A percentile compares a stretch with the other conserved stretches of the same genome.
Conservation (phyloP, 441 rosid genomes). For the Metrosideros polymorpha region DNA sequence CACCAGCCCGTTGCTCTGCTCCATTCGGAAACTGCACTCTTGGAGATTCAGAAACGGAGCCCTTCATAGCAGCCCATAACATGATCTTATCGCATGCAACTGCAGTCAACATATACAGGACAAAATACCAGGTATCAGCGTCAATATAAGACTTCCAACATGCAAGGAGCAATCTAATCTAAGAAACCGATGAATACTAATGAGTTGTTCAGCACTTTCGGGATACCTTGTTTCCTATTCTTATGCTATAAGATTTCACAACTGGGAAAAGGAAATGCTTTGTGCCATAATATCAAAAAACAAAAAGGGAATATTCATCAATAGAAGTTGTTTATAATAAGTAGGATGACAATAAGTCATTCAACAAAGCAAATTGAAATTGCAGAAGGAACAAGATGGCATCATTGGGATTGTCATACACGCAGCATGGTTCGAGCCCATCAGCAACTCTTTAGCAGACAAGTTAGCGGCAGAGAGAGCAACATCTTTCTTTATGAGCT, state of each 20-base stretch:
- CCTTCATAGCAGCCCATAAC: conserved; percentile 61
- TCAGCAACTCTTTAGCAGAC: conserved; percentile 44
- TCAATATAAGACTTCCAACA: background rate
- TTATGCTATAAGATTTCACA: background rate
- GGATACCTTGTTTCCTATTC: background rate
- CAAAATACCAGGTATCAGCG: conserved; percentile 47
- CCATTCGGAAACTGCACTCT: conserved; percentile 46
- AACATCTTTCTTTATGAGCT: conserved; percentile 37
- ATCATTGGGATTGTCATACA: conserved; percentile 51
- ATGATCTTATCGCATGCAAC: conserved; percentile 60
- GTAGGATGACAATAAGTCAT: background rate
- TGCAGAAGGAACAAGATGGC: conserved; percentile 48
- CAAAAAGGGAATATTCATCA: background rate
- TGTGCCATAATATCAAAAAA: background rate
- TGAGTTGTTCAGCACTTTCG: background rate
- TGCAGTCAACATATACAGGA: conserved; percentile 39
- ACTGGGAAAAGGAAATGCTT: background rate
- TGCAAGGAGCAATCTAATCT: background rate
- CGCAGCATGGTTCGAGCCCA: conserved; percentile 51
- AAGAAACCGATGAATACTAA: background rate
- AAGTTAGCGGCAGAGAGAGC: conserved; percentile 51
- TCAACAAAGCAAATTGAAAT: background rate
- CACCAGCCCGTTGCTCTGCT: conserved; percentile 54
- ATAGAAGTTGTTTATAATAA: background rate
- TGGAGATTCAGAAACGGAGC: conserved; percentile 67